Evolutionary conservation across 805 yeast species (phyloP), one percentile per base, ranked within the genome.

Genomic region (Candida endomychidarum): DNA sequence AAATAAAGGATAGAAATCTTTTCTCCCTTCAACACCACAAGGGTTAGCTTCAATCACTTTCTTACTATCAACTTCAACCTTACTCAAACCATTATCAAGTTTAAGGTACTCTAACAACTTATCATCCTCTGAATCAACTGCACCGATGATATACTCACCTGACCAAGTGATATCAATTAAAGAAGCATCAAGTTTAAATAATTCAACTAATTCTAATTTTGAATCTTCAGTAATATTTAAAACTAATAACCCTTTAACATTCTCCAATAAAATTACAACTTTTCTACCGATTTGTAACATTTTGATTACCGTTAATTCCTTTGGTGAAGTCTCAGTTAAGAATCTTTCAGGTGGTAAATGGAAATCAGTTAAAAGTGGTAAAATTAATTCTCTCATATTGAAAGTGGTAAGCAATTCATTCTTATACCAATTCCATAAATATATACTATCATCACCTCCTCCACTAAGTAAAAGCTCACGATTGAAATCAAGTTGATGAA

Each of bases 371-470:
- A 86, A 66, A 49, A 66, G 75, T 18, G 58, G 53, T 41, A 56
- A 56, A 6, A 67, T 40, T 14, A 66, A 41, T 0, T 68, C 65
- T 19, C 72, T 63, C 17, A 83, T 62, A 16, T 78, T 72, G 32
- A 82, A 67, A 38, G 70, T 70, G 20, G 70, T 66, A 3, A 84
- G 43, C 42, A 75, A 64, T 12, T 68, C 55, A 18, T 68, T 65
- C 10, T 62, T 55, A 38, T 58, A 59, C 96, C 97, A 89, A 46
- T 86, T 72, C 97, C 98, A 91, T 14, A 80, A 57, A 44, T 76
- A 70, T 9, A 93, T 54, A 49, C 61, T 79, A 38, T 77, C 78
- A 57, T 93, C 99, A 49, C 99, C 99, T 24, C 99, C 99, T 3
- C 83, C 98, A 55, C 93, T 83, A 17, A 90, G 60, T 38, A 93